These are phyloP conservation scores for Mrakia blollopis DNA, from an alignment of 768 basidiomycete genomes.

Conservation along the genomic window DNA sequence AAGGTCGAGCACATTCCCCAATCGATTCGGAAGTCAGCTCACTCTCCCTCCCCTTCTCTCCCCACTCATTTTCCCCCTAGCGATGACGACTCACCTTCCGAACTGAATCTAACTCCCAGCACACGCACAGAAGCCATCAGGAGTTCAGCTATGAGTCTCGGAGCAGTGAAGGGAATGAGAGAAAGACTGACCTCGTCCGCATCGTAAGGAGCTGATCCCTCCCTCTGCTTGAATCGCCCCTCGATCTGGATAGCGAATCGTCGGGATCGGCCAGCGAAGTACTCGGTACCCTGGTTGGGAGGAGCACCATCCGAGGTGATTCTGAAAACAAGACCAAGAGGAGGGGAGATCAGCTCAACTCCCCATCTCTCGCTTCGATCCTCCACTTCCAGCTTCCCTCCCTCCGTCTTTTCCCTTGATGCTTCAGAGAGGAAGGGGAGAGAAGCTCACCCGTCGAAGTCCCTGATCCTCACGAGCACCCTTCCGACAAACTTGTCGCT, in stretches of 20 bases:
- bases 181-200: slow-evolving; percentile 36
- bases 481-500: slow-evolving; percentile 35
- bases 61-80: background rate
- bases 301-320: slow-evolving; percentile 35
- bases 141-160: background rate
- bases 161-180: too few relatives aligned
- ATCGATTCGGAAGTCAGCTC: background rate
- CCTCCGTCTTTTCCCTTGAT: background rate
- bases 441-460: slow-evolving; percentile 33
- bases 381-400: too few relatives aligned
- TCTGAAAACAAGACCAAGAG: background rate
- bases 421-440: background rate
- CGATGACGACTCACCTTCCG: background rate
- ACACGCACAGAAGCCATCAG: too few relatives aligned
- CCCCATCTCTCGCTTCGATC: too few relatives aligned
- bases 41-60: background rate
- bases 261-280: slow-evolving; percentile 34
- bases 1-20: too few relatives aligned
- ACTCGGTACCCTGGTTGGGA: slow-evolving; percentile 29
- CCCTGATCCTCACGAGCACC: slow-evolving; percentile 34
- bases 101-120: slow-evolving; percentile 13
- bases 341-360: background rate
- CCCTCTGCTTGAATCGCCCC: slow-evolving; percentile 35
- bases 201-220: slow-evolving; percentile 33
- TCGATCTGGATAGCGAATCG: slow-evolving; percentile 38